Evolutionary conservation across 352 stramenopile species (phyloP).

Genomic region (Plasmopara muralis): DNA sequence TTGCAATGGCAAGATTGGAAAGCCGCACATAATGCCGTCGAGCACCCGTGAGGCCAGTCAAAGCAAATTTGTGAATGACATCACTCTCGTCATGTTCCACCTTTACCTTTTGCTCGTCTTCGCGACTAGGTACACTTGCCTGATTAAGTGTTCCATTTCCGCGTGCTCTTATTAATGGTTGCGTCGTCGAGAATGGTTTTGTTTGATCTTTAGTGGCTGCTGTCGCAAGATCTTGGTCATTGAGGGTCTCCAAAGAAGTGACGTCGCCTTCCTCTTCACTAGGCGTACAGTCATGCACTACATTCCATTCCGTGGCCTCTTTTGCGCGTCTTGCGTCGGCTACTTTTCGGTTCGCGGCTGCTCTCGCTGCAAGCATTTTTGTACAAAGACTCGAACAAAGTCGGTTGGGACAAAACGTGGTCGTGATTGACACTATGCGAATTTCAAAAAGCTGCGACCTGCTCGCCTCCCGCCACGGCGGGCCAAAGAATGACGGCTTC

Average conservation of each 20-base stretch:
- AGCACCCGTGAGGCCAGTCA: constrained; percentile 30
- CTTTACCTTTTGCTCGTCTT: background rate
- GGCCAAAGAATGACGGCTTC: constrained; percentile 7
- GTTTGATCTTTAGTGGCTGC: background rate
- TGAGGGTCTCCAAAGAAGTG: constrained; percentile 1
- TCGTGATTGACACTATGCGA: background rate
- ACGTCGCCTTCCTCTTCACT: background rate
- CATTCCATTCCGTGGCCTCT: constrained; percentile 21
- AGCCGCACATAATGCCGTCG: constrained; percentile 28
- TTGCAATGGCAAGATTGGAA: constrained; percentile 34
- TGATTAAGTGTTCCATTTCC: background rate
- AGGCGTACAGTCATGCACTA: constrained; percentile 14
- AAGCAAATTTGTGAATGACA: constrained; percentile 24
- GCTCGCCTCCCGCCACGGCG: constrained; percentile 9
- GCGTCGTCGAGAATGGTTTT: constrained; percentile 1
- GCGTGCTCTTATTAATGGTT: background rate
- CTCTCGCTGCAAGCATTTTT: constrained; percentile 24
- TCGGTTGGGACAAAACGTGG: background rate
- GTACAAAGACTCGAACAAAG: background rate
- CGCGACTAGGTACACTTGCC: background rate
- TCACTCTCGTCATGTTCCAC: constrained; percentile 21
- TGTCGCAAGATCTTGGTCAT: constrained; percentile 1
- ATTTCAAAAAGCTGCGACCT: background rate
- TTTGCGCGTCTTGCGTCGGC: constrained; percentile 14
- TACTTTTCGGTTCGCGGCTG: constrained; percentile 21